Base-by-base conservation (phyloP, 768 basidiomycete genomes). In the Pluteus cervinus region DNA sequence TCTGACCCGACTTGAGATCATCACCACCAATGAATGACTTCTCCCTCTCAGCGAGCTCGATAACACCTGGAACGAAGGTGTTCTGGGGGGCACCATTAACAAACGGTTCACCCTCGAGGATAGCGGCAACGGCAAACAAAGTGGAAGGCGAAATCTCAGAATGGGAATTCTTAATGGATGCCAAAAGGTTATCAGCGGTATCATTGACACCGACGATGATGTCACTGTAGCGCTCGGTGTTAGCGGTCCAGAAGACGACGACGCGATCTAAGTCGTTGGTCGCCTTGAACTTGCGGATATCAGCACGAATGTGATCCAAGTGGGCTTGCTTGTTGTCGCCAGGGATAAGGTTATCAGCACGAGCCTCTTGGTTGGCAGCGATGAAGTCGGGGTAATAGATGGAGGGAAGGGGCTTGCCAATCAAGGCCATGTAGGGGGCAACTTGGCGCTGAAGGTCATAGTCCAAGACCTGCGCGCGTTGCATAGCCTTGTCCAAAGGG, bases 61-160 rank as follows among this genome's bases (percentile, higher is more conserved):
- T 86, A 51, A 84, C 82, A 46, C 94, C 94, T 0, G 94, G 94
- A 17, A 99, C 92, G 51, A 97, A 97, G 3, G 94, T 96, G 75
- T 99, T 99, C 74, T 98, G 93, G 5, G 94, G 94, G 7, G 94
- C 92, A 34, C 94, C 94, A 55, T 97, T 97, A 55, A 98, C 76
- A 71, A 93, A 99, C 14, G 94, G 91, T 55, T 84, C 80, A 40
- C 85, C 85, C 63, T 98, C 94, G 49, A 97, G 83, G 58, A 98
- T 94, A 21, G 91, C 74, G 7, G 93, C 94, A 42, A 97, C 84
- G 14, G 94, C 94, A 55, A 97, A 98, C 48, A 98, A 57, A 32
- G 92, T 94, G 35, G 91, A 94, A 4, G 94, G 94, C 6, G 93
- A 91, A n/a, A 98, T 83, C 60, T 98, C 94, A 14, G 75, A 69